Base-by-base conservation (phyloP, 805 yeast species). In the Sungouiozyma ichnusensis region DNA sequence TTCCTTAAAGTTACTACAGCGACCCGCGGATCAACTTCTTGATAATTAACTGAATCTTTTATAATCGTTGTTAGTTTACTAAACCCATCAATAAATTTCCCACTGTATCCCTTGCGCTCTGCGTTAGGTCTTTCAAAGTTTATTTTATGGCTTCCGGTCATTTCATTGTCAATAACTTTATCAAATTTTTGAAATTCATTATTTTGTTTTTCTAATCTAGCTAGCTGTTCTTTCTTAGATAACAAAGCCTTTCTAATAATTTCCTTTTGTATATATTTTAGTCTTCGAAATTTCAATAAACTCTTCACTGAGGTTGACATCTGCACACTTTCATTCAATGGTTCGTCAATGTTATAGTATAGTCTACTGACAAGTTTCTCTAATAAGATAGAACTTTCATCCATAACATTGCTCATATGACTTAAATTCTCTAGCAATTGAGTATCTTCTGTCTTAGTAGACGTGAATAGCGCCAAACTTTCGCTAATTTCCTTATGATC, bases 271-370 rank as follows among this genome's bases (percentile, higher is more conserved):
- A 53, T 37, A 15, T 42, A 42, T 41, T 62, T 62, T 33, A 59
- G 37, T 37, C 48, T 62, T 13, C 63, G 51, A 45, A 52, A 62
- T 34, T 54, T 54, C 15, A 62, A 47, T 34, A 62, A 40, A 35
- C 58, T 57, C 41, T 57, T 50, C 3, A 57, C 58, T 2, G 63
- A 55, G 1, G 54, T 55, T 2, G 63, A 58, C 54, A 57, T 50
- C 20, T 49, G 54, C 11, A 54, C 61, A 9, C 53, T 48, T 32
- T 61, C 65, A 45, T 55, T 53, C 16, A 61, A 47, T 6, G 62
- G 60, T 39, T 61, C 65, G 41, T 55, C 49, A 20, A 61, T 49
- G 39, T 59, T 58, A 46, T 58, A 60, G 40, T 60, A 58, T 16
- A 60, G 42, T 17, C 47, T 44, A 14, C 60, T 59, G 4, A 57